Evolutionary conservation across 78 protist genomes (phyloP), one percentile per base, ranked within the genome.

Genomic region (Trichosphaerium sp.): DNA sequence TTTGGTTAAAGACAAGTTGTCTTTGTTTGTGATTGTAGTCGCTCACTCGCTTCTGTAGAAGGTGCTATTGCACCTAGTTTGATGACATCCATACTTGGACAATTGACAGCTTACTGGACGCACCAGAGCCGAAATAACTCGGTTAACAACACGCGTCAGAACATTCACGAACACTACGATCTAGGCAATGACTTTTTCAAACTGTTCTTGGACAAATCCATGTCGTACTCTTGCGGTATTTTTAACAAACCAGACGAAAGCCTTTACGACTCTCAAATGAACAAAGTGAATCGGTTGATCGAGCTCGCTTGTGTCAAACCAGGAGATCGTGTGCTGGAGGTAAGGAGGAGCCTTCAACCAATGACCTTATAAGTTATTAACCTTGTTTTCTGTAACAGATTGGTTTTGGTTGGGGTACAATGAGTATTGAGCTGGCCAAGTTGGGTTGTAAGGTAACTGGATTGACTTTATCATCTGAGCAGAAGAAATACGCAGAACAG

Each of bases 151-250:
- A 56, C 83, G n/a, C 69, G 71, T 32, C 71, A 76, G 23, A 76
- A 76, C 54, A 76, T 76, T 32, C 43, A 34, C 23, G 83, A 74
- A 11, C 83, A 76, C 66, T 76, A 76, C 64, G 83, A 76, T 35
- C 57, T 76, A 23, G 51, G 73, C 21, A 76, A 76, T 42, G 83
- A 76, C 23, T 69, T 76, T 74, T 76, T 64, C 32, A n/a, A 10
- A 49, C 64, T 68, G 69, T 76, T 76, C 49, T 54, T 76, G 5
- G 83, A 76, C 34, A 64, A 65, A 26, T 69, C 83, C 25, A 76
- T 76, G 83, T 63, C 78, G 23, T 76, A 76, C 55, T 76, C 83
- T 34, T 57, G 69, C 23, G 83, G 78, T n/a, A 57, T 68, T 37
- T 64, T 63, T 26, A 26, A n/a, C 4, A 2, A 18, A 7, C 51